These are phyloP conservation scores for Arabis hirsuta DNA, from an alignment of 345 rosid species.

Conservation along the genomic window DNA sequence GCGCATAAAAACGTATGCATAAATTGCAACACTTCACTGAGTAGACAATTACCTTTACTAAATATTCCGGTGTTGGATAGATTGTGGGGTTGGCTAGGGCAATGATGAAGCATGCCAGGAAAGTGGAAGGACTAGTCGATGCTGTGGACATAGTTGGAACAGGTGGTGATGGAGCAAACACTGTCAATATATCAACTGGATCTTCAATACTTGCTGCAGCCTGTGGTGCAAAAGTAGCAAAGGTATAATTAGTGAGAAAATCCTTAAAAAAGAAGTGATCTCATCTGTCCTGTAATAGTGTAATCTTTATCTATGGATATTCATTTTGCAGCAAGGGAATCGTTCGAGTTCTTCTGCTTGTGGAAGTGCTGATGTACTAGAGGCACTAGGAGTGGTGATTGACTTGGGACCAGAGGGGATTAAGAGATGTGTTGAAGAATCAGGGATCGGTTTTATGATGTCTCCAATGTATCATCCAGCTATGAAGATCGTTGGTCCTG, in stretches of 20 bases:
- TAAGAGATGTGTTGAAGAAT: slow-evolving; percentile 77
- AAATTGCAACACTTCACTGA: not conserved
- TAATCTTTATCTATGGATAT: too few relatives aligned
- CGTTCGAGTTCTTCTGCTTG: slow-evolving; percentile 98
- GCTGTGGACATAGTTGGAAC: slow-evolving; percentile 93
- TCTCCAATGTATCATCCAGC: slow-evolving; percentile 86
- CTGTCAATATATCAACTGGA: slow-evolving; percentile 94
- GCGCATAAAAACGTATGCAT: not conserved
- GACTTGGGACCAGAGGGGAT: slow-evolving; percentile 85
- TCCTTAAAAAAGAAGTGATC: not conserved
- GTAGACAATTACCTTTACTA: not conserved
- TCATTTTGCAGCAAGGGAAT: slow-evolving; percentile 78
- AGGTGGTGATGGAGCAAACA: slow-evolving; percentile 95
- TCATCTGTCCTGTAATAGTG: too few relatives aligned
- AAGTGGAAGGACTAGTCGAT: slow-evolving; percentile 77
- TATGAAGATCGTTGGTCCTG: slow-evolving; percentile 86
- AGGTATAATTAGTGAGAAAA: slow-evolving; percentile 50
- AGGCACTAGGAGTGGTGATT: slow-evolving; percentile 74
- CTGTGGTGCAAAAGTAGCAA: slow-evolving; percentile 95
- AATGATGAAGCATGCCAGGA: slow-evolving; percentile 75
- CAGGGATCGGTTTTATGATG: slow-evolving; percentile 95
- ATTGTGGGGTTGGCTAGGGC: slow-evolving; percentile 86
- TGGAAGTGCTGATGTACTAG: slow-evolving; percentile 97
- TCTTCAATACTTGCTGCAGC: slow-evolving; percentile 95
- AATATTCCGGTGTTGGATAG: slow-evolving; percentile 43